Base-by-base conservation (phyloP, 495 filamentous ascomycete species). In the Barbatosphaeria neglecta region DNA sequence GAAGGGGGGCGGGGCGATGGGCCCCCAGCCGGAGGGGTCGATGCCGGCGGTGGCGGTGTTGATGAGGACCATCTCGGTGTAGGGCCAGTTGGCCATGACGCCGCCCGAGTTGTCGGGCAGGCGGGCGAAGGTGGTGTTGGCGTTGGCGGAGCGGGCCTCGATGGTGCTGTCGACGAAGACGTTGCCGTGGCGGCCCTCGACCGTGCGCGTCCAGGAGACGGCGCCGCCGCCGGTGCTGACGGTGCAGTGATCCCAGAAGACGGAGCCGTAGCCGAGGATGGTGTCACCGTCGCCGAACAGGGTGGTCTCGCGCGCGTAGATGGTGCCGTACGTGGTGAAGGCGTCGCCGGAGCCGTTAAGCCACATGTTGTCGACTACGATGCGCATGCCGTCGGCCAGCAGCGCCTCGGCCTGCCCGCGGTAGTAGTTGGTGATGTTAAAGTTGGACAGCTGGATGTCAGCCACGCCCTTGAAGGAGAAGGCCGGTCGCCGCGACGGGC, bases 101-200 rank as follows among this genome's bases (percentile, higher is more conserved):
- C 50, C 50, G 2, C 50, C 50, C 27, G 42, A 43, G 38, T 53
- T 53, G 31, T 50, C 38, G n/a, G 47, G 50, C 11, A 53, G 39
- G 28, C 50, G 50, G 0, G 50, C 50, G 0, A 53, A 42, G 2
- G 50, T 53, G 4, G 47, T 39, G 39, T 40, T 22, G 13, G 42
- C 41, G 39, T 40, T 22, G 13, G 42, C 46, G 8, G 24, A 11
- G 7, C 46, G 35, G 5, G 47, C 47, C 18, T 50, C 37, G 37
- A 53, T 49, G 17, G 47, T 53, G 39, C 50, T 50, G n/a, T 53
- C 35, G 16, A 53, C 50, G 19, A 53, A 53, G 37, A 53, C 24
- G 39, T 53, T 53, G 22, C 51, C 51, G 23, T 49, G 51, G 16
- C 46, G 50, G 11, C 47, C 47, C 44, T 47, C 37, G 17, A 53